Conservation (phyloP, 2,329 filamentous ascomycete genomes). For the Pseudogymnoascus destructans region DNA sequence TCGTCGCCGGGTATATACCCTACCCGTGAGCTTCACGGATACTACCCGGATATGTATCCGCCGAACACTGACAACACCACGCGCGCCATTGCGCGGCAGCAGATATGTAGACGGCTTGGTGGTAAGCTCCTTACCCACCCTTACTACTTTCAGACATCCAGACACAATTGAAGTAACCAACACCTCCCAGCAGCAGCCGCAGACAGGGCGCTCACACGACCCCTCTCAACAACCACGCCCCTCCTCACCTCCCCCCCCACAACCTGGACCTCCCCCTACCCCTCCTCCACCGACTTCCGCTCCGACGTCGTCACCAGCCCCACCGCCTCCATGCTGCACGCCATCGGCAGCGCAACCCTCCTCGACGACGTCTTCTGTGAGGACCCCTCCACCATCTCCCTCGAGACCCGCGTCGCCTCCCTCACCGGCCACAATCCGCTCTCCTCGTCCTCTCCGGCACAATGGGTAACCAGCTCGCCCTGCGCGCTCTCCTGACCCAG, state of each 20-base stretch:
- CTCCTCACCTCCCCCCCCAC: background rate
- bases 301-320: slow-evolving; percentile 61
- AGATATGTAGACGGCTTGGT: background rate
- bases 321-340: slow-evolving; percentile 66
- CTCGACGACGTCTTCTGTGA: slow-evolving; percentile 76
- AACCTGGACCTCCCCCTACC: slow-evolving; percentile 24
- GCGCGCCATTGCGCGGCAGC: background rate
- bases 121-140: background rate
- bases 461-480: slow-evolving; percentile 83
- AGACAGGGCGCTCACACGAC: background rate
- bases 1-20: too few relatives aligned
- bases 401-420: slow-evolving; percentile 61
- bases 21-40: too few relatives aligned
- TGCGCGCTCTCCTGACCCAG: slow-evolving; percentile 63
- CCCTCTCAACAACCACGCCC: background rate
- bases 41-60: too few relatives aligned
- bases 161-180: too few relatives aligned
- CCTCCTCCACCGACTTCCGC: slow-evolving; percentile 26
- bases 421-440: slow-evolving; percentile 62
- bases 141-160: background rate
- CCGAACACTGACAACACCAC: too few relatives aligned
- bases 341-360: slow-evolving; percentile 61
- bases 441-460: slow-evolving; percentile 80
- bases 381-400: slow-evolving; percentile 61
- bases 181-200: background rate